Evolutionary conservation across 78 protist genomes (phyloP), one percentile per base, ranked within the genome.

Genomic region (Diacronema lutheri): DNA sequence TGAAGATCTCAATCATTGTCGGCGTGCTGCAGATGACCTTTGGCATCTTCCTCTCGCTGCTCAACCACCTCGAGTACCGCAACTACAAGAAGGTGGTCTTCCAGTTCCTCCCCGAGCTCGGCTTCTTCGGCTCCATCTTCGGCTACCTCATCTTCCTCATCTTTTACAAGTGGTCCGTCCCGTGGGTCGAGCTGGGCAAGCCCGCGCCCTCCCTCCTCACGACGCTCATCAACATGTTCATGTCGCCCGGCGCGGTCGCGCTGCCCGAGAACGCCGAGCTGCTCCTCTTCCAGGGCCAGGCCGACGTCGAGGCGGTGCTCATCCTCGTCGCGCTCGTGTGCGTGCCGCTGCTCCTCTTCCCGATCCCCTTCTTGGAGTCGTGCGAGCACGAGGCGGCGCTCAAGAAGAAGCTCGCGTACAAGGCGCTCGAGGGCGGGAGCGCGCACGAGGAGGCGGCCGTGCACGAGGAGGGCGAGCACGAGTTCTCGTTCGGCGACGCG

Each of bases 1-100:
- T 99, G 99, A 99, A 99, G 93, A 20, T 95, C 40, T 89, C 99
- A 50, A 90, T 99, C 35, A 37, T 99, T 29, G 26, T 96, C 41
- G 99, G 99, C 41, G 97, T 99, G 57, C 20, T 64, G 12, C 87
- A 96, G 88, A 98, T 99, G 99, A 0, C 83, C 55, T 44, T 96
- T 37, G 99, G 99, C 37, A 79, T 98, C 44, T 0, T 88, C 78
- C 93, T 98, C 72, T 41, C 84, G 40, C 41, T 90, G 29, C 62
- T 90, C 81, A 98, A 98, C 90, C 80, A 86, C 76, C 65, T 96
- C 58, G 86, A 96, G 86, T 92, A 79, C 88, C 55, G 56, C 35
- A 71, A 85, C 77, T 21, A 1, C 25, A 29, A 89, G 64, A 68
- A 94, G 60, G 72, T 97, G 40, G 79, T 85, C 50, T 93, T 62